Percentiles rank a stretch among this genome's conserved stretches.
phyloP scores from a whole-genome alignment of 371 early-diverging fungal species.

The Mucor sp. region DNA sequence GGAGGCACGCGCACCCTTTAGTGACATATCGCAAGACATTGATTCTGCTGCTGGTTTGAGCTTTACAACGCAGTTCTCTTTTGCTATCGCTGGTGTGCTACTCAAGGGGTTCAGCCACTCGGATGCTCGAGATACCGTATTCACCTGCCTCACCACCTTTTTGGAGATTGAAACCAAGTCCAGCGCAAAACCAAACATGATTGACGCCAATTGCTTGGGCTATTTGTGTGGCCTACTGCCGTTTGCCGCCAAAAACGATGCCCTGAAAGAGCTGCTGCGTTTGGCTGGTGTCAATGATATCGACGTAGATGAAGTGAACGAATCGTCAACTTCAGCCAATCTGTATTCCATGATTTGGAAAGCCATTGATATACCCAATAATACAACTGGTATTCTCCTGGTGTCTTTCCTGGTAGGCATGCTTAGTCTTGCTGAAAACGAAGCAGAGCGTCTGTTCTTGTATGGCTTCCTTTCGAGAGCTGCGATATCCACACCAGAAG shows the following conservation, averaged over 20 bases:
- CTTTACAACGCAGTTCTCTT: slow-evolving; percentile 70
- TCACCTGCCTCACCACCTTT: slow-evolving; percentile 65
- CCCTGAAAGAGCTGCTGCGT: slow-evolving; percentile 44
- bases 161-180: slow-evolving; percentile 68
- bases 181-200: slow-evolving; percentile 10
- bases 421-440: slow-evolving; percentile 65
- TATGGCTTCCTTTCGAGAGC: slow-evolving; percentile 68
- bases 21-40: slow-evolving; percentile 48
- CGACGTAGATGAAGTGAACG: slow-evolving; percentile 10
- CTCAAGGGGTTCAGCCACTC: slow-evolving; percentile 57
- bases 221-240: slow-evolving; percentile 54
- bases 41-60: slow-evolving; percentile 61
- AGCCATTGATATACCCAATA: slow-evolving; percentile 46
- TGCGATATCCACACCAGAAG: slow-evolving; percentile 56
- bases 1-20: slow-evolving; percentile 55
- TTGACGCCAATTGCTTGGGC: slow-evolving; percentile 32
- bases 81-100: slow-evolving; percentile 68
- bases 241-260: slow-evolving; percentile 47
- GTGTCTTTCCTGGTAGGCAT: slow-evolving; percentile 65
- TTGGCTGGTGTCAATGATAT: slow-evolving; percentile 45
- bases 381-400: slow-evolving; percentile 57
- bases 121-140: slow-evolving; percentile 62
- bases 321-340: not conserved
- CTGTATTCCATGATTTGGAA: slow-evolving; percentile 17
- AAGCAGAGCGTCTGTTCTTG: slow-evolving; percentile 64